Percentiles rank a stretch among this genome's conserved stretches.
These are phyloP conservation scores for Dendrocalamus sinicus DNA, from an alignment of 176 grass and related monocot genomes.

Conservation along the genomic window DNA sequence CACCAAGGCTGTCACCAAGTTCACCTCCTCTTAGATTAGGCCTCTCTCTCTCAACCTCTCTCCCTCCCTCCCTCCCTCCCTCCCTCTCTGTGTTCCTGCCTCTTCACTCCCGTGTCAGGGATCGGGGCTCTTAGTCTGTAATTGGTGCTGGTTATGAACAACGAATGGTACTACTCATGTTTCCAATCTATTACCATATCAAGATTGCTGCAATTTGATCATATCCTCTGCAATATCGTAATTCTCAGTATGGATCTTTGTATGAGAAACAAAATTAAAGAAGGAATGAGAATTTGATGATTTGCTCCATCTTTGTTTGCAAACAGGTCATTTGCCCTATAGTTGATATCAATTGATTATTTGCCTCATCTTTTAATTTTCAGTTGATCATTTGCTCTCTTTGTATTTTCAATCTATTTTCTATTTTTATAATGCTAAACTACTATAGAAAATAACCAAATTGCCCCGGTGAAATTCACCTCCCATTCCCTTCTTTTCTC, in stretches of 20 bases:
- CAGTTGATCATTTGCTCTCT: no score
- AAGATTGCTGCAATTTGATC: neutral
- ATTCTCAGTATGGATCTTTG: neutral
- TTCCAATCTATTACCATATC: neutral
- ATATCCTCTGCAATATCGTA: neutral
- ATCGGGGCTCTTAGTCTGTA: conserved; percentile 6
- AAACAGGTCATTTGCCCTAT: no score
- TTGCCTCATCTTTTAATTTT: no score
- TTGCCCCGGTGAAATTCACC: no score
- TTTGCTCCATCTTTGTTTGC: no score
- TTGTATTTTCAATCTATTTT: no score
- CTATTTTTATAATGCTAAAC: no score
- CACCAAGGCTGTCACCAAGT: conserved; percentile 69
- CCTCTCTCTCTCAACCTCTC: no score
- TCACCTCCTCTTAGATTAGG: conserved; percentile 47
- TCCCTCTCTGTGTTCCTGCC: neutral
- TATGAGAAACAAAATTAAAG: neutral
- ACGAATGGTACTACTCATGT: neutral
- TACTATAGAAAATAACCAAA: no score
- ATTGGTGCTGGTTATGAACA: neutral
- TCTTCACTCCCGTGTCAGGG: neutral
- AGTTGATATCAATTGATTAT: no score
- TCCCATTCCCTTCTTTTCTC: no score
- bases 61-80: no score
- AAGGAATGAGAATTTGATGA: neutral